A percentile compares a stretch with the other conserved stretches of the same genome.
Conservation (phyloP, 768 basidiomycete species). For the Boletus pseudo-olivaceus region DNA sequence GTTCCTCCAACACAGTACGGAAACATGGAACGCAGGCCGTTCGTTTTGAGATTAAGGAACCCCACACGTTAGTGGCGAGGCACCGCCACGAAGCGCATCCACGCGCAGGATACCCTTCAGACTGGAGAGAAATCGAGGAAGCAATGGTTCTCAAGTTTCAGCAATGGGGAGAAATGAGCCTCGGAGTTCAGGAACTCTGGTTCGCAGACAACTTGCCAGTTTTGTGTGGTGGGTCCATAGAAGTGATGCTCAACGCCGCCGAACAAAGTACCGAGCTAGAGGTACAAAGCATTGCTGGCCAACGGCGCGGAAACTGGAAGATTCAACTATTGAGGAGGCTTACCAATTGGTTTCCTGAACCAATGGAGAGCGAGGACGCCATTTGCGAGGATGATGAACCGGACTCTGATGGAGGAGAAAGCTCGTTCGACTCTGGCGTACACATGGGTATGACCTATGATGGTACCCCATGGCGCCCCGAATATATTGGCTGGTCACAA, state of each 20-base stretch:
- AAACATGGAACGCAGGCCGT: slow-evolving; percentile 5
- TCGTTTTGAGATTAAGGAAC: slow-evolving; percentile 5
- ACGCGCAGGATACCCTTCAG: slow-evolving; percentile 40
- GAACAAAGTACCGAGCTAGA: slow-evolving; percentile 25
- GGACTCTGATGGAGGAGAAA: slow-evolving; percentile 16
- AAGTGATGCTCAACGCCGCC: slow-evolving; percentile 24
- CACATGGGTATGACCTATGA: slow-evolving; percentile 14
- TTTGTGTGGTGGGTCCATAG: slow-evolving; percentile 34
- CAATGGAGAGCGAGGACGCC: slow-evolving; percentile 9
- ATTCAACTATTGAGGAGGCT: slow-evolving; percentile 27
- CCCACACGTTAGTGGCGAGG: slow-evolving; percentile 47
- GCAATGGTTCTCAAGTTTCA: slow-evolving; percentile 54
- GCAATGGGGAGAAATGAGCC: slow-evolving; percentile 44
- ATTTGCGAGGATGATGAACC: slow-evolving; percentile 20
- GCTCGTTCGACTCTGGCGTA: slow-evolving; percentile 29
- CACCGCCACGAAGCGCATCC: slow-evolving; percentile 53
- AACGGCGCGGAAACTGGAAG: slow-evolving; percentile 28
- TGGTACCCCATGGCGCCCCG: not conserved
- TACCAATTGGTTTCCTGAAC: slow-evolving; percentile 1
- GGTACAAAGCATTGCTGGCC: slow-evolving; percentile 17
- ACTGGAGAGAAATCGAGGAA: slow-evolving; percentile 46
- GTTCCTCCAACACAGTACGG: slow-evolving; percentile 32
- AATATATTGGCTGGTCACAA: slow-evolving; percentile 15
- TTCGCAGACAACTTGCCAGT: slow-evolving; percentile 39
- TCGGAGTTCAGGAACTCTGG: slow-evolving; percentile 44